A percentile compares a stretch with the other conserved stretches of the same genome.
phyloP scores from a whole-genome alignment of 768 basidiomycete genomes.

The Phanerochaete carnosa region DNA sequence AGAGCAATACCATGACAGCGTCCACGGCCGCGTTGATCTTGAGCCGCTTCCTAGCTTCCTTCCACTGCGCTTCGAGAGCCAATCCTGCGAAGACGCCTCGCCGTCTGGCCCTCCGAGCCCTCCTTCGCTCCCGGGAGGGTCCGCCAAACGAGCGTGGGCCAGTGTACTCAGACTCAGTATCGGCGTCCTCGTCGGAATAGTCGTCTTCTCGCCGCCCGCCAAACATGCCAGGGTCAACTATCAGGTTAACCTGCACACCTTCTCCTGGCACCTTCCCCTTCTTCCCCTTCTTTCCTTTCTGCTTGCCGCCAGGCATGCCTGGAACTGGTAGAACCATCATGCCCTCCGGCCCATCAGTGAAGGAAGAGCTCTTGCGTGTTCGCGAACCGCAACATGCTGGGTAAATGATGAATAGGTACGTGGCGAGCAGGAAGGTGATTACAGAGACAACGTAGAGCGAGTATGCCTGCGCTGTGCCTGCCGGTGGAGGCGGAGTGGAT shows the following conservation, averaged over 20 bases:
- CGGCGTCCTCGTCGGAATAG: slow-evolving; percentile 32
- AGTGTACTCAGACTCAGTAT: slow-evolving; percentile 31
- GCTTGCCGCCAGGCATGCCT: slow-evolving; percentile 42
- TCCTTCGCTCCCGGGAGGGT: slow-evolving; percentile 15
- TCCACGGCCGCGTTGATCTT: slow-evolving; percentile 54
- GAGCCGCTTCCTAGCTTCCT: slow-evolving; percentile 46
- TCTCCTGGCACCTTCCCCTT: slow-evolving; percentile 28
- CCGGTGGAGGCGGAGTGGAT: slow-evolving; percentile 47
- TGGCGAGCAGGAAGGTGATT: slow-evolving; percentile 45
- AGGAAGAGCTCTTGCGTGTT: slow-evolving; percentile 24
- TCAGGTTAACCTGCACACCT: slow-evolving; percentile 70
- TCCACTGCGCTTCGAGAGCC: slow-evolving; percentile 65
- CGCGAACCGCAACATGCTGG: slow-evolving; percentile 51
- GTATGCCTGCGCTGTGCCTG: slow-evolving; percentile 50
- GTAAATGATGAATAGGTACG: slow-evolving; percentile 56
- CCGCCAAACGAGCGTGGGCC: slow-evolving; percentile 24
- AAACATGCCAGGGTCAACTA: slow-evolving; percentile 65
- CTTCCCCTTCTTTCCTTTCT: slow-evolving; percentile 39
- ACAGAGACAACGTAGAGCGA: slow-evolving; percentile 56
- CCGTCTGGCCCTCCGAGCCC: slow-evolving; percentile 35
- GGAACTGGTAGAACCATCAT: slow-evolving; percentile 67
- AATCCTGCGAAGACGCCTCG: slow-evolving; percentile 55
- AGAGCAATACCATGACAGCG: slow-evolving; percentile 42
- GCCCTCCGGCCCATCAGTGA: slow-evolving; percentile 28
- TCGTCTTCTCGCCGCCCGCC: slow-evolving; percentile 34